Evolutionary conservation across 345 rosid species (phyloP), one percentile per base, ranked within the genome.

Genomic region (Lepidium didymum): DNA sequence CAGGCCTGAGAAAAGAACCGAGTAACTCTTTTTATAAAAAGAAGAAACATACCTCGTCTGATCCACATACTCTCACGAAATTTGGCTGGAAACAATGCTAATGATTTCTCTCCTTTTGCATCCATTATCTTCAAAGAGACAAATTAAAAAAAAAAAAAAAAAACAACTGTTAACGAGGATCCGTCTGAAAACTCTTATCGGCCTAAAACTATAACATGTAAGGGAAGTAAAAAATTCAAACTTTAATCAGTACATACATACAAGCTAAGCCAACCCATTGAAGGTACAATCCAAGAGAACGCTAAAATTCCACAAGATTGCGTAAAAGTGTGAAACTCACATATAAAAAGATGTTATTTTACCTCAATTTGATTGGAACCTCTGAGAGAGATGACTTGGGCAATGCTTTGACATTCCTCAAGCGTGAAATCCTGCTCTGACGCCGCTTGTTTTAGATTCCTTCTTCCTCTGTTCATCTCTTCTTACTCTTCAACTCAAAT

Each of bases 61-160:
- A 94, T 88, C 97, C 96, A 90, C 88, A 88, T 87, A 79, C 86
- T 85, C 87, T 82, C 92, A 45, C 88, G 94, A 78, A 94, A 90
- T 73, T 90, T 94, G 8, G 94, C 97, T 14, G 97, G 99, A 75
- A 94, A 84, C 50, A 90, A 52, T 5, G 99, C 96, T 57, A 94
- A 69, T 19, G 90, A 86, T 72, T 81, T 85, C 57, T 78, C 83
- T 52, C 92, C 95, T 71, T 75, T 74, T 12, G 78, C 84, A 67
- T 91, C 97, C 83, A 85, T 82, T 55, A 93, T 94, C 94, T 93
- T 51, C 62, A 69, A 21, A 52, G 44, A 43, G 6, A 67, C 27
- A 23, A 38, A 29, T 7, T 5, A 12, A n/a, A n/a, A n/a, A n/a
- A n/a, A n/a, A 16, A 37, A 6, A 23, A 1, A 11, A 14, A 53